phyloP scores from a whole-genome alignment of 306 rosid genomes.

The Vigna trinervia region DNA sequence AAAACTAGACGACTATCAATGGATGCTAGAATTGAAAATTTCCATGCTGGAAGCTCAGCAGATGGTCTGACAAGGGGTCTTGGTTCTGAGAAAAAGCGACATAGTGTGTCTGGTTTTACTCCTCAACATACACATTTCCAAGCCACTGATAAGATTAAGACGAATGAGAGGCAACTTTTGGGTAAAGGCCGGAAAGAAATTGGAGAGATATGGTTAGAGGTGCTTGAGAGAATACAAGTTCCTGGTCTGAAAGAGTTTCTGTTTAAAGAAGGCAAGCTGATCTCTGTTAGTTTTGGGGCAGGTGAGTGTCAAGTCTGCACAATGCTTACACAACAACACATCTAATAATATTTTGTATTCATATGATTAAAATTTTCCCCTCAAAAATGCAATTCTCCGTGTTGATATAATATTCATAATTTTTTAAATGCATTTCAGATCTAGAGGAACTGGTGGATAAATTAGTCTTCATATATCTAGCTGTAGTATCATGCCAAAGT shows the following conservation, averaged over 20 bases:
- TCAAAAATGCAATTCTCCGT: not conserved
- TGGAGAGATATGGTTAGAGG: constrained; percentile 92
- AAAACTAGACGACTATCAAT: constrained; percentile 59
- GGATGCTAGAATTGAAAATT: constrained; percentile 56
- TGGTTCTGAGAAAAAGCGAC: constrained; percentile 63
- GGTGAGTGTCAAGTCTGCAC: constrained; percentile 56
- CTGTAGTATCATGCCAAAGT: not conserved
- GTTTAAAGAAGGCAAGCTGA: constrained; percentile 82
- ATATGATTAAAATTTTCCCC: constrained; percentile 10
- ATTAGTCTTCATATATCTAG: not conserved
- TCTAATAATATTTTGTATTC: constrained; percentile 18
- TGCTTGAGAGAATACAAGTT: constrained; percentile 75
- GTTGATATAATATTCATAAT: not conserved
- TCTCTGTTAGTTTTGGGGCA: constrained; percentile 86
- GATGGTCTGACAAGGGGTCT: constrained; percentile 54
- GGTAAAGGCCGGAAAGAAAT: constrained; percentile 60
- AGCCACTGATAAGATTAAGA: constrained; percentile 50
- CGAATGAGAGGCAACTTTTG: constrained; percentile 56
- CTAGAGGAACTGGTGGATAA: constrained; percentile 12
- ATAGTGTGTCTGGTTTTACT: constrained; percentile 51
- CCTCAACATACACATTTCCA: constrained; percentile 57
- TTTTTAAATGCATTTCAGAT: not conserved
- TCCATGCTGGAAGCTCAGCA: constrained; percentile 63
- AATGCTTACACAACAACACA: constrained; percentile 29
- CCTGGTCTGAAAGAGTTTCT: constrained; percentile 77